Conservation (phyloP, 495 filamentous ascomycete species). For the Annulohypoxylon nitens region DNA sequence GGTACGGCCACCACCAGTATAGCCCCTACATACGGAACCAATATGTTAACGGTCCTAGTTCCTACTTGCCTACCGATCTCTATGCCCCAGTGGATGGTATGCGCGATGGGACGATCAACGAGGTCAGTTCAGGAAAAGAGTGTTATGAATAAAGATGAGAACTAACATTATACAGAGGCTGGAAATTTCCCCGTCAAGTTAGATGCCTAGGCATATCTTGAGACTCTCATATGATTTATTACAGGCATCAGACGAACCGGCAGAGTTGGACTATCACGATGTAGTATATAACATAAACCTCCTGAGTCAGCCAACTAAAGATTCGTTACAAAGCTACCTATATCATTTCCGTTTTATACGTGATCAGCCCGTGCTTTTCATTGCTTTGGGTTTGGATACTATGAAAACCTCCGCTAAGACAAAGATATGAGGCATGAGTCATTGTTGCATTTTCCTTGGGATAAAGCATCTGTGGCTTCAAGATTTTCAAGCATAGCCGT, state of each 20-base stretch:
- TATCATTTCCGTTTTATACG: constrained; percentile 2
- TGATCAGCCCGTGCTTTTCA: constrained; percentile 10
- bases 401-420: neutral
- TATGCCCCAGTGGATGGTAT: constrained; percentile 96
- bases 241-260: constrained; percentile 31
- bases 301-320: constrained; percentile 37
- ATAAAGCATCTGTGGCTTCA: neutral
- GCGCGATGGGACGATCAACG: constrained; percentile 97
- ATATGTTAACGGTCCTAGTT: constrained; percentile 71
- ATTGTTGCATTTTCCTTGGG: neutral
- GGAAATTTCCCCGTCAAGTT: constrained; percentile 88
- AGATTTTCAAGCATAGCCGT: neutral
- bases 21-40: constrained; percentile 12
- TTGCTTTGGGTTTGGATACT: neutral
- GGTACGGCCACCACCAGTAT: constrained; percentile 63
- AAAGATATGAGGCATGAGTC: constrained; percentile 11
- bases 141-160: constrained; percentile 4
- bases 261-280: constrained; percentile 40
- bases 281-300: constrained; percentile 49
- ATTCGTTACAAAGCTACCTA: constrained; percentile 22
- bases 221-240: constrained; percentile 45
- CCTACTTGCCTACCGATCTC: constrained; percentile 92
- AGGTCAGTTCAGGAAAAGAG: constrained; percentile 77
- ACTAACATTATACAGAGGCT: constrained; percentile 71
- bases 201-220: constrained; percentile 60